Base-by-base conservation (phyloP, 2,329 filamentous ascomycete species). In the Paraphaeosphaeria sporulosa region DNA sequence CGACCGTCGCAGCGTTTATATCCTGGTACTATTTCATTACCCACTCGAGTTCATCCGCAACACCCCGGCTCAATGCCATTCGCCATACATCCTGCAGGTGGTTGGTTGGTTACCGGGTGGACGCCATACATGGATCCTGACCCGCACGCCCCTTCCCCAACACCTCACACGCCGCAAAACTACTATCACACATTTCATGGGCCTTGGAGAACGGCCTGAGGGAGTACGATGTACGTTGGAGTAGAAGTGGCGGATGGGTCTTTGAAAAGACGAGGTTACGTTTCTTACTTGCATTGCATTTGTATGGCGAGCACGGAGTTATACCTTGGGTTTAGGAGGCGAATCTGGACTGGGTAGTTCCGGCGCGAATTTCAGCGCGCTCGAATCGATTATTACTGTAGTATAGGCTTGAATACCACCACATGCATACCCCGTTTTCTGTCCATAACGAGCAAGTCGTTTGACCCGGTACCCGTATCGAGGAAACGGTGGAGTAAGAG, bases 261-360 rank as follows among this genome's bases (percentile, higher is more conserved):
- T 25, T 34, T 7, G 21, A 21, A 15, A 27, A 13, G 48, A 40
- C 13, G 34, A 21, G 25, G 34, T 25, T 42, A 4, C 8, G 21
- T 52, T 34, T 52, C 10, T 40, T 42, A 40, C 36, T 52, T 42
- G 34, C 34, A 40, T 52, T 40, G 49, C 49, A 52, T 52, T 52
- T 52, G 12, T 32, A 38, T 27, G 49, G 49, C 23, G 49, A 40
- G 42, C 19, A 44, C 19, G 40, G 40, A 44, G 36, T 36, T 42
- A 27, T 42, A 34, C 12, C 17, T 23, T n/a, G 17, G 19, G 49
- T 8, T 19, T 34, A 30, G 7, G 46, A 27, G 36, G 49, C 34
- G 49, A 15, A 21, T 32, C 21, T 23, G 49, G 34, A 42, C 10
- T 52, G 49, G 48, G n/a, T 34, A 12, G 34, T 36, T 52, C 49